Evolutionary conservation across 352 stramenopile species (phyloP).

Genomic region (Blastocystis sp.): DNA sequence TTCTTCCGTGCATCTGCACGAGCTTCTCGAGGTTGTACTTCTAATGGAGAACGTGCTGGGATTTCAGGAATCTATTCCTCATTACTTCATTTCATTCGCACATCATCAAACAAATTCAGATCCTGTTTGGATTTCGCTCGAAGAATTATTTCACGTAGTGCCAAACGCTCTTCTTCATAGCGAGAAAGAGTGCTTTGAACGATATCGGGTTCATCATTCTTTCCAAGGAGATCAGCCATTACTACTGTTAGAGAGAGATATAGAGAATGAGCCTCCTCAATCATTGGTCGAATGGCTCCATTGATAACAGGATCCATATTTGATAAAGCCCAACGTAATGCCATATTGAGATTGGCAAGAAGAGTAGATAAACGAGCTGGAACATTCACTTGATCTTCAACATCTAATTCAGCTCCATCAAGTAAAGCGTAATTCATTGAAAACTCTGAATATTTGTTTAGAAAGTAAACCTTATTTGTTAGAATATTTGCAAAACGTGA

Average conservation of each 20-base stretch:
- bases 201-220: slow-evolving; percentile 42
- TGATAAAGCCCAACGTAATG: slow-evolving; percentile 29
- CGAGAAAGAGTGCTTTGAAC: background rate
- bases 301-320: slow-evolving; percentile 58
- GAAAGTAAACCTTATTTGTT: slow-evolving; percentile 58
- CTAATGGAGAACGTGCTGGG: background rate
- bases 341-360: slow-evolving; percentile 48
- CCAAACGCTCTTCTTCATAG: slow-evolving; percentile 57
- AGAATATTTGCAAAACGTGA: slow-evolving; percentile 60
- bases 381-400: slow-evolving; percentile 61
- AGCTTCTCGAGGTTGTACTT: slow-evolving; percentile 8
- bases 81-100: background rate
- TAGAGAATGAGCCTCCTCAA: slow-evolving; percentile 52
- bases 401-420: slow-evolving; percentile 31
- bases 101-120: slow-evolving; percentile 51
- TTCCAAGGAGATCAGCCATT: slow-evolving; percentile 22
- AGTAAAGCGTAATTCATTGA: slow-evolving; percentile 36
- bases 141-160: slow-evolving; percentile 25
- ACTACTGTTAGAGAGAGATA: slow-evolving; percentile 39
- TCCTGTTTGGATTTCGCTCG: background rate
- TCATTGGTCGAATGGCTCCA: slow-evolving; percentile 46
- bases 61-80: slow-evolving; percentile 12
- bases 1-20: slow-evolving; percentile 8
- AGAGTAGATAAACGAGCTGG: slow-evolving; percentile 50
- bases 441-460: slow-evolving; percentile 56